Percentiles rank a stretch among this genome's conserved stretches.
Evolutionary conservation across 768 basidiomycete species (phyloP).

Genomic region (Boletus vermiculosoides): DNA sequence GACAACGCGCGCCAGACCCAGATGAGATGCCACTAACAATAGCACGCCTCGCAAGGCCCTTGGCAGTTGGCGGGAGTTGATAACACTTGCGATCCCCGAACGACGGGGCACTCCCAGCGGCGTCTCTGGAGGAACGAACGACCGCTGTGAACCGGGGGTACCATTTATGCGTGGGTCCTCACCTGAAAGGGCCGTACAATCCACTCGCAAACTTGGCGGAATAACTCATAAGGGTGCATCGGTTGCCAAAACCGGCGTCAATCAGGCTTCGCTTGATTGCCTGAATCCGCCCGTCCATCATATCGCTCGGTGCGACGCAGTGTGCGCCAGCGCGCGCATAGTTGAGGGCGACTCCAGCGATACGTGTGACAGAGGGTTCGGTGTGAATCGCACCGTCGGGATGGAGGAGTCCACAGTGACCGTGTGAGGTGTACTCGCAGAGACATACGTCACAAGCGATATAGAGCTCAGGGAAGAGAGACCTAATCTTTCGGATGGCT

Average conservation of each 20-base stretch:
- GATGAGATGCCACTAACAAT: slow-evolving; percentile 58
- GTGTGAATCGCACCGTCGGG: slow-evolving; percentile 76
- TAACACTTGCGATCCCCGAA: slow-evolving; percentile 98
- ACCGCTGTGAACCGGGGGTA: neutral
- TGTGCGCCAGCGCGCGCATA: slow-evolving; percentile 97
- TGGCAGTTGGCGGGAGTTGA: slow-evolving; percentile 86
- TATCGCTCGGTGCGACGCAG: slow-evolving; percentile 97
- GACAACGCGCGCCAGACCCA: too few relatives aligned
- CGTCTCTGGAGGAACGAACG: slow-evolving; percentile 58
- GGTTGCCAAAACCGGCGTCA: slow-evolving; percentile 80
- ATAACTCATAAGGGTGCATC: slow-evolving; percentile 93
- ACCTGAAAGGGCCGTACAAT: slow-evolving; percentile 96
- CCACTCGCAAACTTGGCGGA: slow-evolving; percentile 96
- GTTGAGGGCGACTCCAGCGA: slow-evolving; percentile 87
- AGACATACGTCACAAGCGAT: slow-evolving; percentile 96
- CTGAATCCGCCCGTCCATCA: slow-evolving; percentile 97
- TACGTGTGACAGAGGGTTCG: slow-evolving; percentile 75
- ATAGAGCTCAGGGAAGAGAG: slow-evolving; percentile 80
- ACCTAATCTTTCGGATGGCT: slow-evolving; percentile 76
- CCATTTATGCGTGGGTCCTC: slow-evolving; percentile 18
- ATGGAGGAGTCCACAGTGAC: slow-evolving; percentile 87
- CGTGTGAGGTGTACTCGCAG: slow-evolving; percentile 99
- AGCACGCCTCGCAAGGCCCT: slow-evolving; percentile 89
- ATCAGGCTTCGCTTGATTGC: slow-evolving; percentile 87
- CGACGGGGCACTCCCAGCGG: slow-evolving; percentile 93